Conservation (phyloP, 73 alveolate species). For the Paramecium octaurelia region DNA sequence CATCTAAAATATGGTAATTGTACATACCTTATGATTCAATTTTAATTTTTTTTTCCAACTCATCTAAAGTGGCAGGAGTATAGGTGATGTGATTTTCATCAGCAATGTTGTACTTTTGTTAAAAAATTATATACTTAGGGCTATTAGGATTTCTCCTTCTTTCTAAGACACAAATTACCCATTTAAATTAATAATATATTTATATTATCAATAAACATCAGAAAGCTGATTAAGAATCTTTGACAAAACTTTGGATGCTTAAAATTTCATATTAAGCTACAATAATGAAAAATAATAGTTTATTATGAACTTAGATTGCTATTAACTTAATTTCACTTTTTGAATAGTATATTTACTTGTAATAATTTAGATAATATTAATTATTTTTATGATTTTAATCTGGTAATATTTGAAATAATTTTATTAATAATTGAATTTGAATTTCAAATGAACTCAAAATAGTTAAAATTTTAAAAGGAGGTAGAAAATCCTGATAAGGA, state of each 20-base stretch:
- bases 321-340: background rate
- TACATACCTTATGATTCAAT: constrained; percentile 19
- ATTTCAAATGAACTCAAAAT: background rate
- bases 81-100: constrained; percentile 4
- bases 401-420: background rate
- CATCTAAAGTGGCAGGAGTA: background rate
- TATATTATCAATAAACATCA: background rate
- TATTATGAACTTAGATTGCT: background rate
- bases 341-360: background rate
- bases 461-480: background rate
- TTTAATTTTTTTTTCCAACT: background rate
- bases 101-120: background rate
- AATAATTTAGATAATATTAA: too few species aligned
- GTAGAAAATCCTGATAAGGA: background rate
- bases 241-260: background rate
- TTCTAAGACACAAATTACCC: constrained; percentile 21
- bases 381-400: background rate
- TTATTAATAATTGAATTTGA: background rate
- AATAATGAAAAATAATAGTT: background rate
- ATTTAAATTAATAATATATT: background rate
- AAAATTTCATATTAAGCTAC: background rate
- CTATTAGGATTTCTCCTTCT: background rate
- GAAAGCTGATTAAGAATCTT: background rate
- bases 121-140: background rate
- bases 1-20: constrained; percentile 24